Evolutionary conservation across 2,329 filamentous ascomycete species (phyloP).

Genomic region (Aureobasidium sp.): DNA sequence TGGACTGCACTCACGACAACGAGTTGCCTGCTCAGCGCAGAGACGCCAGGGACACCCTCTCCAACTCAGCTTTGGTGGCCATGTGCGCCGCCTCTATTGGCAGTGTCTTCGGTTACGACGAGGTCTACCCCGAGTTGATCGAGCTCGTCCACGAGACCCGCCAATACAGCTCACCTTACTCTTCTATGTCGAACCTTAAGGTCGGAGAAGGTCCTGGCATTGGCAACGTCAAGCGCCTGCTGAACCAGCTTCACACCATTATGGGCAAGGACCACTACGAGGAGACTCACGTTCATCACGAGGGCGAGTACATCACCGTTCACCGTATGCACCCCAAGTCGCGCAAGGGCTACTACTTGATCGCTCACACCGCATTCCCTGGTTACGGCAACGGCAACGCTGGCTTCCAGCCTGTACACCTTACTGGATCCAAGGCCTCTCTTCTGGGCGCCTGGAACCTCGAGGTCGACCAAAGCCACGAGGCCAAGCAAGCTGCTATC

Average conservation of each 20-base stretch:
- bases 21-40: conserved; percentile 93
- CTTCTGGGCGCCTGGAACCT: conserved; percentile 87
- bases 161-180: conserved; percentile 70
- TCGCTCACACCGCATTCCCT: conserved; percentile 92
- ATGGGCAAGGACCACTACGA: conserved; percentile 95
- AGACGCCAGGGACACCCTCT: conserved; percentile 85
- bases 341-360: conserved; percentile 87
- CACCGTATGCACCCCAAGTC: conserved; percentile 90
- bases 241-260: conserved; percentile 88
- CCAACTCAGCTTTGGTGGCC: conserved; percentile 85
- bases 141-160: conserved; percentile 87
- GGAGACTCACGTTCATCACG: conserved; percentile 94
- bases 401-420: conserved; percentile 66
- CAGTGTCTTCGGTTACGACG: conserved; percentile 97
- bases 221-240: conserved; percentile 78
- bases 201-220: conserved; percentile 72
- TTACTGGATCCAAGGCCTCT: conserved; percentile 76
- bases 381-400: conserved; percentile 81
- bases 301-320: conserved; percentile 91
- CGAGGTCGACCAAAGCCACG: conserved; percentile 71
- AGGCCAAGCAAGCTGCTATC: conserved; percentile 55
- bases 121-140: conserved; percentile 88
- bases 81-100: conserved; percentile 95
- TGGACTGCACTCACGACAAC: conserved; percentile 99
- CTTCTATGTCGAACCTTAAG: conserved; percentile 48